Conservation (phyloP, 495 filamentous ascomycete species). For the Talaromyces proteolyticus region DNA sequence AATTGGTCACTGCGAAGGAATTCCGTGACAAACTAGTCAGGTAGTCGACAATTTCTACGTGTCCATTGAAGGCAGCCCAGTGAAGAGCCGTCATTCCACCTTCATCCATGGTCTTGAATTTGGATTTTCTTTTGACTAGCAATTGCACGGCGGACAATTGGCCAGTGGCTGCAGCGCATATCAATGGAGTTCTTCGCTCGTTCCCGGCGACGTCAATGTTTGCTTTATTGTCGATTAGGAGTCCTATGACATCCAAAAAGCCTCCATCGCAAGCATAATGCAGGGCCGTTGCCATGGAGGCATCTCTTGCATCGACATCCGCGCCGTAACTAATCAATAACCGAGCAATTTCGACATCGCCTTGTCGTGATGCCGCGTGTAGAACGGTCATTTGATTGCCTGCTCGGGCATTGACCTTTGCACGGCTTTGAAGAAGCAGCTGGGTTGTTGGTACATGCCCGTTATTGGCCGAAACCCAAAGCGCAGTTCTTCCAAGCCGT, state of each 20-base stretch:
- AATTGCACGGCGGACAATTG: conserved; percentile 20
- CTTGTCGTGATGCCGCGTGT: conserved; percentile 30
- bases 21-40: conserved; percentile 25
- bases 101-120: conserved; percentile 22
- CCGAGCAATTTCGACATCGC: conserved; percentile 25
- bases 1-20: conserved; percentile 19
- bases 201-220: conserved; percentile 27
- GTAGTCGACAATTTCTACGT: conserved; percentile 29
- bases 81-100: conserved; percentile 39
- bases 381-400: conserved; percentile 30
- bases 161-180: conserved; percentile 34
- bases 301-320: conserved; percentile 37
- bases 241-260: conserved; percentile 20
- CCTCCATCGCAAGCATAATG: conserved; percentile 35
- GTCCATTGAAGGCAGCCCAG: conserved; percentile 38
- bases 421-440: conserved; percentile 15
- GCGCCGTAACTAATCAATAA: conserved; percentile 27
- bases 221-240: conserved; percentile 30
- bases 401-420: conserved; percentile 20
- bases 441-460: conserved; percentile 16
- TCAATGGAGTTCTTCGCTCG: conserved; percentile 32
- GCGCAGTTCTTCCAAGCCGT: conserved; percentile 16
- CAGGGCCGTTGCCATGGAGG: conserved; percentile 32
- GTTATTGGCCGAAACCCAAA: conserved; percentile 9
- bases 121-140: conserved; percentile 31